Evolutionary conservation across 2,329 filamentous ascomycete species (phyloP), one percentile per base, ranked within the genome.

Genomic region (Thelonectria discophora): DNA sequence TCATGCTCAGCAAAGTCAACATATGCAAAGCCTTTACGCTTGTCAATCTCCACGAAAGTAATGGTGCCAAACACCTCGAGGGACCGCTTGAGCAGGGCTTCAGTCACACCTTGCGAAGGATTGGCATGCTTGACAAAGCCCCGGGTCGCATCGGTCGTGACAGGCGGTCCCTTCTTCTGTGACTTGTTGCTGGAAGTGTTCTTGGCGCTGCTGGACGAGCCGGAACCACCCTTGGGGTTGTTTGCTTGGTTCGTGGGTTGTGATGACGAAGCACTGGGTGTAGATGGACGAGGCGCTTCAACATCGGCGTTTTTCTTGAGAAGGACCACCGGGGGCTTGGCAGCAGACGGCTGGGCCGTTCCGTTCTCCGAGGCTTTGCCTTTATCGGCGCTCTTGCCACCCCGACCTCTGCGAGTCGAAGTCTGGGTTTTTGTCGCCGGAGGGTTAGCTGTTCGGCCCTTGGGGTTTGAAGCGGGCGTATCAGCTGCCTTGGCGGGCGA

Each of bases 1-100:
- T 89, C 87, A 1, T 89, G 84, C 20, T 93, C 88, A 10, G 86
- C 85, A 78, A 97, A 98, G 65, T 97, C 92, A 40, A 97, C 90
- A 74, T 97, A 97, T 2, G 93, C 94, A 71, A 97, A 97, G 0
- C 93, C 93, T 76, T 97, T 97, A 72, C 94, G 91, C 76, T 93
- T 94, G 74, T 98, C 94, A 55, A 98, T 94, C 70, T 97, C 94
- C 17, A 97, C 92, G 66, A 88, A 90, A 0, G 86, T 86, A 47
- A 97, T 86, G 1, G 85, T 76, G 2, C 94, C 94, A 69, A 93
- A 97, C 0, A 80, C 77, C 46, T 88, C 84, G 73, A 98, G 87
- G 1, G 91, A 88, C 67, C 90, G 85, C 69, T 90, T 88, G 2
- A 98, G 86, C 0, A 93, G 78, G 0, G 89, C 80, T 73, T 97